Percentiles rank a stretch among this genome's conserved stretches.
phyloP scores from a whole-genome alignment of 192 early-diverging fungal genomes.

The Rhizoclosmatium globosum region DNA sequence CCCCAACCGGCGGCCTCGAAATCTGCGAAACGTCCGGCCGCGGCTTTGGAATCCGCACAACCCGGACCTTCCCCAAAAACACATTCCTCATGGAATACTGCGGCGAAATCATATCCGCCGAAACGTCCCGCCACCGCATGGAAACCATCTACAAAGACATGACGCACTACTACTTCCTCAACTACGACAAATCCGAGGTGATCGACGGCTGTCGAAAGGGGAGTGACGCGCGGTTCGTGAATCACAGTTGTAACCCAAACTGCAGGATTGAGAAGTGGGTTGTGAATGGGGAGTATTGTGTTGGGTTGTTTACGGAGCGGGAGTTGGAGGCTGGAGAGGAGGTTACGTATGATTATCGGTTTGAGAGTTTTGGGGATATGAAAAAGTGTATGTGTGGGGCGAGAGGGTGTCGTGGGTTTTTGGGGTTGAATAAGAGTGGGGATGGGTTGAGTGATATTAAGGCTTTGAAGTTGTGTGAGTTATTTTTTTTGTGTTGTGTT shows the following conservation, averaged over 20 bases:
- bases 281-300: slow-evolving; percentile 72
- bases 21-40: slow-evolving; percentile 69
- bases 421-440: slow-evolving; percentile 23
- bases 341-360: slow-evolving; percentile 88
- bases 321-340: slow-evolving; percentile 75
- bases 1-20: slow-evolving; percentile 47
- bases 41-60: slow-evolving; percentile 77
- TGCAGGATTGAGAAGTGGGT: slow-evolving; percentile 90
- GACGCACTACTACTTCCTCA: slow-evolving; percentile 81
- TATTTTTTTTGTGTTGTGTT: background rate
- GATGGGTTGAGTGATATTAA: slow-evolving; percentile 13
- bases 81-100: slow-evolving; percentile 81
- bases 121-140: slow-evolving; percentile 77
- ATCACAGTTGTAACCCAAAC: slow-evolving; percentile 87
- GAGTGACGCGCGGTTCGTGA: slow-evolving; percentile 83
- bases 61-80: slow-evolving; percentile 59
- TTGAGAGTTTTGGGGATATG: slow-evolving; percentile 70
- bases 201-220: slow-evolving; percentile 82
- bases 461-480: slow-evolving; percentile 21
- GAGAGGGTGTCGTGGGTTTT: slow-evolving; percentile 62
- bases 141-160: slow-evolving; percentile 67
- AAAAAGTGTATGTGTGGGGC: slow-evolving; percentile 78
- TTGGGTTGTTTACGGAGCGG: slow-evolving; percentile 77
- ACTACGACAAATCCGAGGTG: slow-evolving; percentile 77
- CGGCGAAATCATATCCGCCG: slow-evolving; percentile 80